Conservation (phyloP, 768 basidiomycete genomes). For the Termitomyces sp. region DNA sequence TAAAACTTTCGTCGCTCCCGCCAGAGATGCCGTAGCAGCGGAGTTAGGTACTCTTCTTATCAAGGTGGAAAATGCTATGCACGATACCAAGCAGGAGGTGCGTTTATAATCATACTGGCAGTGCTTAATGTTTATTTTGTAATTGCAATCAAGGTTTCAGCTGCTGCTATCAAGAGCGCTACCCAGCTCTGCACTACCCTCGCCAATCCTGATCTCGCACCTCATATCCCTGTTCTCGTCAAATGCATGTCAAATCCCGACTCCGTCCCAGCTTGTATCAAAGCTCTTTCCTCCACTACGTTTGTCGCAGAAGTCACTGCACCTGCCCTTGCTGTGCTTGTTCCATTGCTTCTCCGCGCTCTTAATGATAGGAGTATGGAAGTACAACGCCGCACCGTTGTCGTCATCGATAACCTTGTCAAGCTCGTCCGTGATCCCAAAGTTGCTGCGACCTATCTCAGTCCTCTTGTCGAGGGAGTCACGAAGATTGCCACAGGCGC, state of each 20-base stretch:
- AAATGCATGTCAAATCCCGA: slow-evolving; percentile 93
- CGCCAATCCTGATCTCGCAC: slow-evolving; percentile 88
- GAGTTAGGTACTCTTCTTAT: slow-evolving; percentile 82
- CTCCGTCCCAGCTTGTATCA: slow-evolving; percentile 89
- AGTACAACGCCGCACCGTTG: slow-evolving; percentile 89
- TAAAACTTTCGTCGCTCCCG: slow-evolving; percentile 65
- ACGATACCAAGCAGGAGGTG: slow-evolving; percentile 96
- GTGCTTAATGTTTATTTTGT: slow-evolving; percentile 3
- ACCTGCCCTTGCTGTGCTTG: slow-evolving; percentile 94
- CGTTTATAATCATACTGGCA: slow-evolving; percentile 3
- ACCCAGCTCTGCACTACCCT: slow-evolving; percentile 86
- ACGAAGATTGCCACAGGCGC: slow-evolving; percentile 87
- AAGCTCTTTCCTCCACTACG: slow-evolving; percentile 90
- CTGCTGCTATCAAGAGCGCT: slow-evolving; percentile 85
- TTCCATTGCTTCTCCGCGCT: slow-evolving; percentile 86
- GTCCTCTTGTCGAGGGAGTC: slow-evolving; percentile 85
- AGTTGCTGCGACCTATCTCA: slow-evolving; percentile 86
- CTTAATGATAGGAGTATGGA: slow-evolving; percentile 96
- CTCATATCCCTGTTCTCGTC: slow-evolving; percentile 86
- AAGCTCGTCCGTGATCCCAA: slow-evolving; percentile 92
- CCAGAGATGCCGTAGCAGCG: slow-evolving; percentile 74
- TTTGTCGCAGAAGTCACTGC: slow-evolving; percentile 97
- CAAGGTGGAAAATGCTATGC: slow-evolving; percentile 87
- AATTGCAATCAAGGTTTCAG: slow-evolving; percentile 61
- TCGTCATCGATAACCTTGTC: slow-evolving; percentile 94